Evolutionary conservation across 345 rosid genomes (phyloP).

Genomic region (Citrus maxima): DNA sequence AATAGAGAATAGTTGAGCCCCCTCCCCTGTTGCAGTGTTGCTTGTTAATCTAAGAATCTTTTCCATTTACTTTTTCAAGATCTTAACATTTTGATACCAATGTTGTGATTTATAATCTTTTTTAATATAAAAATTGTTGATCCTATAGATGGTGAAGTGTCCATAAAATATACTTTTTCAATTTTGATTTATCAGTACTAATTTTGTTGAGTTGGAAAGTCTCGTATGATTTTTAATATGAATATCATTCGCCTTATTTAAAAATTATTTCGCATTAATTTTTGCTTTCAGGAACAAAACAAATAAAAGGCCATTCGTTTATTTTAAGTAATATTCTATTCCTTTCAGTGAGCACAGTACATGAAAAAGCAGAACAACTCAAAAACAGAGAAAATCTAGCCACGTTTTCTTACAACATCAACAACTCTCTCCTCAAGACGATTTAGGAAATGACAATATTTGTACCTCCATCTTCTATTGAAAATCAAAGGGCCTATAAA

Average conservation of each 20-base stretch:
- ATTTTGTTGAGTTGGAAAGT: not conserved
- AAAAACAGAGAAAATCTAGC: not conserved
- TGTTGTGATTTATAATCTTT: slow-evolving; percentile 5
- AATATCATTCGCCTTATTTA: too few species aligned
- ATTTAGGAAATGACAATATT: not conserved
- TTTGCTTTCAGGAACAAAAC: too few species aligned
- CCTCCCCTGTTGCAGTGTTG: not conserved
- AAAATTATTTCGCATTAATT: too few species aligned
- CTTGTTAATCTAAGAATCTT: not conserved
- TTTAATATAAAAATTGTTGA: not conserved
- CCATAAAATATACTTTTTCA: not conserved
- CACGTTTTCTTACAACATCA: not conserved
- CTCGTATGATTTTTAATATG: too few species aligned
- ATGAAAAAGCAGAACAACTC: not conserved
- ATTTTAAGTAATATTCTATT: too few species aligned
- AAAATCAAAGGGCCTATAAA: too few species aligned
- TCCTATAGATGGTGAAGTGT: not conserved
- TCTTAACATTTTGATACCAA: slow-evolving; percentile 11
- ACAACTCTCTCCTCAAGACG: not conserved
- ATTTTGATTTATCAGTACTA: not conserved
- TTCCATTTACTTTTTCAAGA: not conserved
- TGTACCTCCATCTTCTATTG: too few species aligned
- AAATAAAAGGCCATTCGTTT: too few species aligned
- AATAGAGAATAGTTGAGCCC: not conserved
- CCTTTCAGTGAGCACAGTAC: not conserved